phyloP scores from a whole-genome alignment of 352 stramenopile species.

The Phytophthora kernoviae region DNA sequence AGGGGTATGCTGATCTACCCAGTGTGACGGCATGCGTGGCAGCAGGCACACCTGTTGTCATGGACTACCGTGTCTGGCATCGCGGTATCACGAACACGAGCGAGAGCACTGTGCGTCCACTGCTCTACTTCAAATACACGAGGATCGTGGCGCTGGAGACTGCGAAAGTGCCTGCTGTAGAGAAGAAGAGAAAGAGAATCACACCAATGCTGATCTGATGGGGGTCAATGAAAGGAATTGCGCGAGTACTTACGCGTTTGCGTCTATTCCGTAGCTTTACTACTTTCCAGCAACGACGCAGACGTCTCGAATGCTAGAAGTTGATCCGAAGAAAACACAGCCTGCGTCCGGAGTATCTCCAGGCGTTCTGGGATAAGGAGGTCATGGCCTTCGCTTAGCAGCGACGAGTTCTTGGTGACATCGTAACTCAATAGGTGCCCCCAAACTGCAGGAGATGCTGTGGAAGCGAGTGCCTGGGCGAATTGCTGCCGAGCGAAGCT shows the following conservation, averaged over 20 bases:
- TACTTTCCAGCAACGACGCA: constrained; percentile 23
- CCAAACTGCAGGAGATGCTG: constrained; percentile 48
- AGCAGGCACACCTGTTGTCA: constrained; percentile 63
- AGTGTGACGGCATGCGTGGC: constrained; percentile 60
- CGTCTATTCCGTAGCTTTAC: constrained; percentile 17
- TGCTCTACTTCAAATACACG: constrained; percentile 80
- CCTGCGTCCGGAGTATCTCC: constrained; percentile 30
- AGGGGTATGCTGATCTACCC: constrained; percentile 50
- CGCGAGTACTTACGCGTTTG: background rate
- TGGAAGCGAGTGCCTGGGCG: constrained; percentile 40
- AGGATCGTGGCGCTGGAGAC: constrained; percentile 5
- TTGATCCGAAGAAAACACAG: constrained; percentile 33
- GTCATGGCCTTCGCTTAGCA: constrained; percentile 8
- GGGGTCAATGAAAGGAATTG: constrained; percentile 4
- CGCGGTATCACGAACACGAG: constrained; percentile 62
- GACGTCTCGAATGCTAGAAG: constrained; percentile 30
- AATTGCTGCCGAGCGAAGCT: constrained; percentile 58
- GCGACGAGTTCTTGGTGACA: constrained; percentile 3
- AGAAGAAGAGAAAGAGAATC: constrained; percentile 49
- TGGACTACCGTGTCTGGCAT: constrained; percentile 86
- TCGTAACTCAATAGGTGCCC: constrained; percentile 60
- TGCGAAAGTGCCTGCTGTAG: background rate
- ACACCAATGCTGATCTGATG: constrained; percentile 29
- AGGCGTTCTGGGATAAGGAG: constrained; percentile 18
- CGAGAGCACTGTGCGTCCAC: constrained; percentile 43